Evolutionary conservation across 352 stramenopile genomes (phyloP).

Genomic region (Pythium oligandrum): DNA sequence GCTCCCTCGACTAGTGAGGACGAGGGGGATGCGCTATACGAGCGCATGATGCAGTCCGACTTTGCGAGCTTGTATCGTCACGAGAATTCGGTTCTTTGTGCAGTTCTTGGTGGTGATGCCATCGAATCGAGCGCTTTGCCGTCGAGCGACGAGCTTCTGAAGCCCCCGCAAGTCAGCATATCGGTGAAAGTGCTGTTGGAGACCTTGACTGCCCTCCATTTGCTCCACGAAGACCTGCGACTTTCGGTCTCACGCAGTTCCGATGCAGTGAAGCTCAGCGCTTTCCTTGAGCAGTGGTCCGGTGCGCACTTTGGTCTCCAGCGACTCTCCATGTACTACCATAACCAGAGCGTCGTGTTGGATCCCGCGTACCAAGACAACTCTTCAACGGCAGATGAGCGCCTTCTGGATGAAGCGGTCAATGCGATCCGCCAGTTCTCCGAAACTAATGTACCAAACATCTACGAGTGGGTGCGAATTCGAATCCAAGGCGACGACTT

Average conservation of each 20-base stretch:
- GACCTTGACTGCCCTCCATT: constrained; percentile 54
- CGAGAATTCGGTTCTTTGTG: background rate
- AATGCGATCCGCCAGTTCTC: background rate
- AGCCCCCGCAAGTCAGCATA: background rate
- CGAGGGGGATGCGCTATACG: background rate
- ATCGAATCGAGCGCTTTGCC: background rate
- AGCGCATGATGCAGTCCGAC: constrained; percentile 6
- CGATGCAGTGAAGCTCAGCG: constrained; percentile 16
- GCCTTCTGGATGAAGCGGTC: too few relatives aligned
- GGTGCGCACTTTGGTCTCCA: constrained; percentile 17
- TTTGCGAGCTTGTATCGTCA: constrained; percentile 9
- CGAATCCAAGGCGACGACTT: constrained; percentile 16
- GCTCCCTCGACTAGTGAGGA: too few relatives aligned
- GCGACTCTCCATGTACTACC: constrained; percentile 50
- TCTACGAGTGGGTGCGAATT: constrained; percentile 45
- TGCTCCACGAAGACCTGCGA: constrained; percentile 68
- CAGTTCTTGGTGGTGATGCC: constrained; percentile 1
- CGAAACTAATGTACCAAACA: constrained; percentile 27
- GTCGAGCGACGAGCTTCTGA: constrained; percentile 2
- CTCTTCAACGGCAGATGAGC: too few relatives aligned
- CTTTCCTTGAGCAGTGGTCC: constrained; percentile 33
- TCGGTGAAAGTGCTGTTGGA: constrained; percentile 8
- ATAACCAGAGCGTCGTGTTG: constrained; percentile 3
- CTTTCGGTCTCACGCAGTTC: constrained; percentile 22
- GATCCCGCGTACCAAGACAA: too few relatives aligned